phyloP scores from a whole-genome alignment of 352 stramenopile genomes.

The Phytophthora palmivora region DNA sequence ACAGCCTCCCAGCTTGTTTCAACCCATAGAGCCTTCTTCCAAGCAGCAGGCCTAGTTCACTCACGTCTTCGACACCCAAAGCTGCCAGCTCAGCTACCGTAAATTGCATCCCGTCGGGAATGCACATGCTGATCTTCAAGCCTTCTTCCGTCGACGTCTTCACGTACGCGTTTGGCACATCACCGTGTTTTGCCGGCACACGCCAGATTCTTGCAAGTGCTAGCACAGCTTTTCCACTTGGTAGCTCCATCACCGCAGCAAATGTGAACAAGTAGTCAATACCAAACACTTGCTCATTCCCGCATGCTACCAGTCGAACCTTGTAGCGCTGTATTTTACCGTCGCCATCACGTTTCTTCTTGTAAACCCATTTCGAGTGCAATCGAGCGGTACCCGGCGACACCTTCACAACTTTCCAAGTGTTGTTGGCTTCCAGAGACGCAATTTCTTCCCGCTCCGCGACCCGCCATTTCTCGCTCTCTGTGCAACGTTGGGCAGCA shows the following conservation, averaged over 20 bases:
- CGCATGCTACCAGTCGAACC: conserved; percentile 19
- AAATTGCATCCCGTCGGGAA: conserved; percentile 37
- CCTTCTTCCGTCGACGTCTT: conserved; percentile 29
- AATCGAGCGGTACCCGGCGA: background rate
- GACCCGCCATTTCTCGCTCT: background rate
- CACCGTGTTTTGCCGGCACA: conserved; percentile 33
- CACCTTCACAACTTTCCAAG: conserved; percentile 6
- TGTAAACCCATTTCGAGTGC: conserved; percentile 40
- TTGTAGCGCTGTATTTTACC: conserved; percentile 33
- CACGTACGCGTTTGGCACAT: conserved; percentile 46
- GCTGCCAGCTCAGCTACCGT: conserved; percentile 5
- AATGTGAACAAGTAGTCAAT: no score
- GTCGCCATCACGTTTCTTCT: conserved; percentile 25
- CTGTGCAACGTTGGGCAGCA: background rate
- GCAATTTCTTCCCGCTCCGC: conserved; percentile 7
- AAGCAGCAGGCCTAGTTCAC: conserved; percentile 25
- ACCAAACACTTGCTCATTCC: no score
- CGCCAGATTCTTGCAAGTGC: conserved; percentile 19
- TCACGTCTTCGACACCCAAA: conserved; percentile 10
- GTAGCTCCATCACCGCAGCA: no score
- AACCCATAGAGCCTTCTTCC: conserved; percentile 39
- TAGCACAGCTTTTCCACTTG: no score
- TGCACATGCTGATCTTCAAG: conserved; percentile 28
- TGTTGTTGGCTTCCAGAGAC: no score
- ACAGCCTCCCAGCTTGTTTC: conserved; percentile 40